These are phyloP conservation scores for Kwoniella dendrophila DNA, from an alignment of 768 basidiomycete genomes.

Conservation along the genomic window DNA sequence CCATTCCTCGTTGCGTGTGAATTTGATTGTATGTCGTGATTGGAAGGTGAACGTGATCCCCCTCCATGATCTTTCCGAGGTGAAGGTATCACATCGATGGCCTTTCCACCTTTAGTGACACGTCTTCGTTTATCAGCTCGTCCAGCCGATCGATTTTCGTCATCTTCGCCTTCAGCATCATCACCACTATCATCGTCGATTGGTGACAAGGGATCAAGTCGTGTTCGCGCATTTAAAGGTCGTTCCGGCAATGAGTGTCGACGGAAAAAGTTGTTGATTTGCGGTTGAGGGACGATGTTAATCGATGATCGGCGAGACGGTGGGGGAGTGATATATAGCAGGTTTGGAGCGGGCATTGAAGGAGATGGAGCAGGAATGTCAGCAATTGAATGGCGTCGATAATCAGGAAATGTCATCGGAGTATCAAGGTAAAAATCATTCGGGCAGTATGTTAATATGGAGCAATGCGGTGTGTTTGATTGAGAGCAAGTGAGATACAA, in stretches of 20 bases:
- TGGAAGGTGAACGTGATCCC: constrained; percentile 4
- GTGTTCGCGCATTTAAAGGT: constrained; percentile 1
- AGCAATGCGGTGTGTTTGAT: too few species aligned
- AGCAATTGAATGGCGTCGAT: neutral
- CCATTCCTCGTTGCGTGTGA: neutral
- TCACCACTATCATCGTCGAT: constrained; percentile 12
- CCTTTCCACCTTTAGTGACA: constrained; percentile 18
- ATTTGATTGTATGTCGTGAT: neutral
- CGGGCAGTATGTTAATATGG: too few species aligned
- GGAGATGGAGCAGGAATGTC: constrained; percentile 12
- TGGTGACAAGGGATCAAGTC: neutral
- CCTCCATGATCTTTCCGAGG: constrained; percentile 9
- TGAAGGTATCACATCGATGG: constrained; percentile 8
- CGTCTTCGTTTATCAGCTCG: constrained; percentile 32
- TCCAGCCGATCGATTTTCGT: constrained; percentile 4
- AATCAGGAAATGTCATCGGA: constrained; percentile 5
- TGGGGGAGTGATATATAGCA: constrained; percentile 41
- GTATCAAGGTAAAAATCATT: too few species aligned
- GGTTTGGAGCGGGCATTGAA: constrained; percentile 10
- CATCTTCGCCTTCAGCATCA: constrained; percentile 13
- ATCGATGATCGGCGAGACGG: constrained; percentile 22
- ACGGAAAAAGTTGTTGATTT: neutral
- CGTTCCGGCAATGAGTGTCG: neutral
- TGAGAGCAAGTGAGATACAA: too few species aligned
- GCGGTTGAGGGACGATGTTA: neutral